Evolutionary conservation across 2,329 filamentous ascomycete genomes (phyloP).

Genomic region (Fusarium foetens): DNA sequence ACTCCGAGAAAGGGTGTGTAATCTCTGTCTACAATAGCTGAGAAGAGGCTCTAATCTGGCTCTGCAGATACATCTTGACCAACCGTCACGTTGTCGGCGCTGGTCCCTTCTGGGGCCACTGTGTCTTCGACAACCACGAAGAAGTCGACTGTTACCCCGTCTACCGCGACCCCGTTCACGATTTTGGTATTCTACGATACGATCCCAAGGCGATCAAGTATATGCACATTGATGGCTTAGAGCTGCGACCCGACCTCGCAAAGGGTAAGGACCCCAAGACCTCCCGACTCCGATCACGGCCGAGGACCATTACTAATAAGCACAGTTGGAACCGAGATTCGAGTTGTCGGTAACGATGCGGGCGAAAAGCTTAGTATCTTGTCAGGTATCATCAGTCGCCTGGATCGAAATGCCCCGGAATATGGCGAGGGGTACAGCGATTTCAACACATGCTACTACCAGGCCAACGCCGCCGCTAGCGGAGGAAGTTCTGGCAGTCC

Average conservation of each 20-base stretch:
- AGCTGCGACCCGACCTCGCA: conserved; percentile 85
- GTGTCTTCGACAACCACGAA: conserved; percentile 98
- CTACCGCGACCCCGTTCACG: conserved; percentile 97
- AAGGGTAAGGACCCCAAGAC: conserved; percentile 58
- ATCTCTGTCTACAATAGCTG: not conserved
- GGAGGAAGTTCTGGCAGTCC: conserved; percentile 98
- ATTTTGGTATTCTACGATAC: conserved; percentile 97
- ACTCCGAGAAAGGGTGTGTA: conserved; percentile 84
- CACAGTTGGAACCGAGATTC: conserved; percentile 87
- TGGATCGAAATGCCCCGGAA: conserved; percentile 96
- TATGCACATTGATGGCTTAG: conserved; percentile 86
- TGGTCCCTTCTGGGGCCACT: conserved; percentile 97
- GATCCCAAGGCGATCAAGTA: conserved; percentile 97
- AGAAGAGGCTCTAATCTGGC: not conserved
- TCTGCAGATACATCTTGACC: conserved; percentile 76
- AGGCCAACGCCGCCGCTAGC: conserved; percentile 95
- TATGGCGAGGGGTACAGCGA: conserved; percentile 98
- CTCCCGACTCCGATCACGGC: not conserved
- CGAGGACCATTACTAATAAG: conserved; percentile 27
- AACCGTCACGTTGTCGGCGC: conserved; percentile 94
- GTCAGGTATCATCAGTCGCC: conserved; percentile 93
- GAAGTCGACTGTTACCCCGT: conserved; percentile 95
- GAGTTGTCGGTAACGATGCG: conserved; percentile 97
- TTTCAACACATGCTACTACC: conserved; percentile 96
- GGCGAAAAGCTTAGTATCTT: conserved; percentile 98